phyloP scores from a whole-genome alignment of 192 early-diverging fungal species.

The Umbelopsis sp. region DNA sequence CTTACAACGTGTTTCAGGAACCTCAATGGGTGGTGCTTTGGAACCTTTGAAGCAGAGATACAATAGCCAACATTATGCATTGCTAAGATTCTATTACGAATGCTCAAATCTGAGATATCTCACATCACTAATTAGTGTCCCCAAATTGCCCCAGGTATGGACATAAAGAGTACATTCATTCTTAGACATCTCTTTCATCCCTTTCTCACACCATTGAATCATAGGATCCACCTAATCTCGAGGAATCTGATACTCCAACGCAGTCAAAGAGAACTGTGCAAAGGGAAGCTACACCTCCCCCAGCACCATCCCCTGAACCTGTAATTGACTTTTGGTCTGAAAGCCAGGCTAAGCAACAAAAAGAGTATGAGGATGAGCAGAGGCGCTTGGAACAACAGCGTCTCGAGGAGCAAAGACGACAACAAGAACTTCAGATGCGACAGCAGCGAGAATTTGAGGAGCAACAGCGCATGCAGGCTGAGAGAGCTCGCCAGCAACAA shows the following conservation, averaged over 20 bases:
- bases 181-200: not conserved
- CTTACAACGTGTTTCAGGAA: slow-evolving; percentile 35
- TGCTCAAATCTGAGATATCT: slow-evolving; percentile 88
- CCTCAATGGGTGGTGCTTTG: slow-evolving; percentile 83
- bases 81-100: slow-evolving; percentile 92
- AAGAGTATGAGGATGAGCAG: slow-evolving; percentile 69
- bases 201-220: not conserved
- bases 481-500: slow-evolving; percentile 71
- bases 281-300: slow-evolving; percentile 45
- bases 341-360: slow-evolving; percentile 63
- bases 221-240: slow-evolving; percentile 80
- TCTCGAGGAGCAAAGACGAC: slow-evolving; percentile 62
- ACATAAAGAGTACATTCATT: not conserved
- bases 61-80: slow-evolving; percentile 81
- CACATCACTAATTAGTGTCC: slow-evolving; percentile 91
- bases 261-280: slow-evolving; percentile 52
- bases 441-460: slow-evolving; percentile 78
- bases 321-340: slow-evolving; percentile 68
- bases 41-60: slow-evolving; percentile 86
- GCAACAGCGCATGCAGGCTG: slow-evolving; percentile 71
- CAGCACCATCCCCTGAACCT: slow-evolving; percentile 52
- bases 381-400: slow-evolving; percentile 60
- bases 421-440: slow-evolving; percentile 65
- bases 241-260: slow-evolving; percentile 71
- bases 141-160: slow-evolving; percentile 67